Evolutionary conservation across 2,329 filamentous ascomycete species (phyloP).

Genomic region (Penicillium vulpinum): DNA sequence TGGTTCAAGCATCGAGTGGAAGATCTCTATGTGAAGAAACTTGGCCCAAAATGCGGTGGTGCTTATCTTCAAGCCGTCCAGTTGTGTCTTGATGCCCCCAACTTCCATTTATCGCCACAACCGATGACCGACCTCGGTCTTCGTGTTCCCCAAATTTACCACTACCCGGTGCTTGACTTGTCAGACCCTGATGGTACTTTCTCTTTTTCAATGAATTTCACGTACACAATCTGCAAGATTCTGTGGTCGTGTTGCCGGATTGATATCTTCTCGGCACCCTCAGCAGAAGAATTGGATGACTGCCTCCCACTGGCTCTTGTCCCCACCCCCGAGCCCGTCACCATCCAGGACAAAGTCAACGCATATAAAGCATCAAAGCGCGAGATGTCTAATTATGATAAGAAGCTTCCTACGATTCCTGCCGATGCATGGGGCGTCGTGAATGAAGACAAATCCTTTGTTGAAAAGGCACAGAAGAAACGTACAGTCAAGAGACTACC

Average conservation of each 20-base stretch:
- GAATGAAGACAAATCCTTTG: slow-evolving; percentile 28
- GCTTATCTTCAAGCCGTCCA: slow-evolving; percentile 64
- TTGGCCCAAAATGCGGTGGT: slow-evolving; percentile 64
- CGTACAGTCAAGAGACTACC: slow-evolving; percentile 48
- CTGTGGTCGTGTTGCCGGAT: slow-evolving; percentile 44
- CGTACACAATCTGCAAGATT: slow-evolving; percentile 46
- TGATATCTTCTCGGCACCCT: slow-evolving; percentile 44
- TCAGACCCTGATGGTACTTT: slow-evolving; percentile 43
- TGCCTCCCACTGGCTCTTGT: slow-evolving; percentile 44
- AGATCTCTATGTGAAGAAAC: slow-evolving; percentile 61
- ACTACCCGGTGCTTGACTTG: slow-evolving; percentile 46
- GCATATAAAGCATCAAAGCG: slow-evolving; percentile 16
- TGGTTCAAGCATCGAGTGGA: slow-evolving; percentile 66
- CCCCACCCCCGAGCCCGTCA: slow-evolving; percentile 32
- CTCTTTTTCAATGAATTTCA: slow-evolving; percentile 47
- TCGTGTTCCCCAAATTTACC: slow-evolving; percentile 43
- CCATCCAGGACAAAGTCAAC: slow-evolving; percentile 21
- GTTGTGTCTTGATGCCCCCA: slow-evolving; percentile 60
- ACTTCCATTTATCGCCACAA: slow-evolving; percentile 47
- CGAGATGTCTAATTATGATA: slow-evolving; percentile 19
- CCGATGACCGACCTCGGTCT: slow-evolving; percentile 44
- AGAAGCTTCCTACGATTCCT: slow-evolving; percentile 19
- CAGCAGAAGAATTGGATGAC: slow-evolving; percentile 44
- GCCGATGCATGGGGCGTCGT: slow-evolving; percentile 14
- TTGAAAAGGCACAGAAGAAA: slow-evolving; percentile 39